phyloP scores from a whole-genome alignment of 257 asterid genomes.

The Primulina huaijiensis region DNA sequence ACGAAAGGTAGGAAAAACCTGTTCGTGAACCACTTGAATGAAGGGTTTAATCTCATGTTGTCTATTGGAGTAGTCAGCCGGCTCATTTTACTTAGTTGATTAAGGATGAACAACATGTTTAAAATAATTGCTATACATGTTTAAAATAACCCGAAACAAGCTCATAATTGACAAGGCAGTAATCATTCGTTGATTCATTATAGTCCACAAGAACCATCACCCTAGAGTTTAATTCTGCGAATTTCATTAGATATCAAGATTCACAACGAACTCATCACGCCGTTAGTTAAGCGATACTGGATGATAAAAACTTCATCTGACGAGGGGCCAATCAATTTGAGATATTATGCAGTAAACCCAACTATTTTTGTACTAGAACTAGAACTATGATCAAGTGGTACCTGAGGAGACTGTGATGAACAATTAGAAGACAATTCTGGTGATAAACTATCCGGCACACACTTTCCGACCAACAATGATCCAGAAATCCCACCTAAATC shows the following conservation, averaged over 20 bases:
- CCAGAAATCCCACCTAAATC: slow-evolving; percentile 2
- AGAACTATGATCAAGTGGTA: neutral
- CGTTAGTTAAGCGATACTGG: neutral
- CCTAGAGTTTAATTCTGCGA: neutral
- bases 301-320: neutral
- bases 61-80: neutral
- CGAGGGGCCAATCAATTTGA: neutral
- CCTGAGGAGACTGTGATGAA: neutral
- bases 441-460: neutral
- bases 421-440: neutral
- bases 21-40: slow-evolving; percentile 93
- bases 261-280: no score
- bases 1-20: slow-evolving; percentile 44
- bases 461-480: neutral
- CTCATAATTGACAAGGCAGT: neutral
- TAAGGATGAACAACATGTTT: neutral
- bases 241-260: neutral
- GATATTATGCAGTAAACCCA: neutral
- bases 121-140: neutral
- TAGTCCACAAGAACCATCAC: neutral
- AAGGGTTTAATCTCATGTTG: no score
- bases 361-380: neutral
- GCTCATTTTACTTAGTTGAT: neutral
- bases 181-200: neutral
- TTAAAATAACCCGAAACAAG: neutral